Evolutionary conservation across 331 rosid genomes (phyloP), one percentile per base, ranked within the genome.

Genomic region (Stylosanthes scabra): DNA sequence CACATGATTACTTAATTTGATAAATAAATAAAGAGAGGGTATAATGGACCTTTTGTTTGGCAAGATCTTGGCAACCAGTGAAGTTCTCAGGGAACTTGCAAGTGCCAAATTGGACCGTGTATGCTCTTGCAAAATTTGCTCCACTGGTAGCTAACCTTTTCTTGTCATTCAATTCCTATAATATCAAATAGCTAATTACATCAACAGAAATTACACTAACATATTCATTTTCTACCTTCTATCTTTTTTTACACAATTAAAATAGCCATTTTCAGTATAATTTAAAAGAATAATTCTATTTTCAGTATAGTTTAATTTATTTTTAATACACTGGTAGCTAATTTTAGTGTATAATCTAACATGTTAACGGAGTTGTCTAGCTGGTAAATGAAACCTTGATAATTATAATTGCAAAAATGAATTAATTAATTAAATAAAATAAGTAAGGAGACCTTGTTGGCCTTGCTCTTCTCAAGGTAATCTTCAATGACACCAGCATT

Each of bases 11-110:
- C 28, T 68, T 74, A 34, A 34, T 34, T 34, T 34, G 39, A 4
- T 34, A 34, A 34, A 20, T 20, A n/a, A 49, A 47, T 65, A 7
- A 42, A 42, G 9, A 42, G 46, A 42, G 46, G 3, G 16, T 49
- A 49, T 47, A 11, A 2, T 44, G 9, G 15, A 85, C 99, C 93
- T 90, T 95, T 76, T 88, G 99, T 77, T 90, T 95, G 3, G 98
- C 99, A 47, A 95, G 99, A 88, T 95, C 99, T 88, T 95, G 98
- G 87, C 99, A 95, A 60, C 99, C 99, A 34, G 99, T 95, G 84
- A 95, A 95, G 83, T 95, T 95, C 88, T 95, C 98, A 13, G 99
- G 99, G 93, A 95, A 95, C 81, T 92, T 92, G 91, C 99, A 95
- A 15, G 83, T 16, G 13, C 99, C 99, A 65, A 95, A 95, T 76